These are phyloP conservation scores for Panicum miliaceum DNA, from an alignment of 176 grass and related monocot species.

Conservation along the genomic window DNA sequence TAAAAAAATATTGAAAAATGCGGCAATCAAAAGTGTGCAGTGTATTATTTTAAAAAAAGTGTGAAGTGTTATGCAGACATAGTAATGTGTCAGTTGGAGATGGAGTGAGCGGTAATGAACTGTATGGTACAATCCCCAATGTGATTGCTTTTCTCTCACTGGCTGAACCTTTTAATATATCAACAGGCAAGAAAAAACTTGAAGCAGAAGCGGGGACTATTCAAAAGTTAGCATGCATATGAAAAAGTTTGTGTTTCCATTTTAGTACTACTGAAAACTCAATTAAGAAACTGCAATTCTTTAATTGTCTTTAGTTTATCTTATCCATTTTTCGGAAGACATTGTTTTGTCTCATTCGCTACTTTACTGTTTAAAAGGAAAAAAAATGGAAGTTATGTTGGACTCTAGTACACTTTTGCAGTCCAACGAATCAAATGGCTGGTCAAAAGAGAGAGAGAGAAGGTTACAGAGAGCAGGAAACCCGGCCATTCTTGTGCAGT, in stretches of 20 bases:
- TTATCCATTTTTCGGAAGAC: background rate
- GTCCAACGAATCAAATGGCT: slow-evolving; percentile 60
- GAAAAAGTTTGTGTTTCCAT: background rate
- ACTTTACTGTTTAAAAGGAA: slow-evolving; percentile 17
- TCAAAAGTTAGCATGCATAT: background rate
- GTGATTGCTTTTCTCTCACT: slow-evolving; percentile 10
- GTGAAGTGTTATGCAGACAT: background rate
- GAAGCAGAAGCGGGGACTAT: background rate
- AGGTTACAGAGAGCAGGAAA: background rate
- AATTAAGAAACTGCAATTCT: background rate
- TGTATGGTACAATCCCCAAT: slow-evolving; percentile 15
- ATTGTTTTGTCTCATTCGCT: slow-evolving; percentile 3
- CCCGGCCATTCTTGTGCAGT: slow-evolving; percentile 30
- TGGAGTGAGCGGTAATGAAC: slow-evolving; percentile 7
- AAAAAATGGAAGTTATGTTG: slow-evolving; percentile 22
- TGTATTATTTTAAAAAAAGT: background rate
- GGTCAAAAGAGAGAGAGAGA: slow-evolving; percentile 58
- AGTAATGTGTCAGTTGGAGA: background rate
- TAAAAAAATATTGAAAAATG: background rate
- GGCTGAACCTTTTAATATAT: slow-evolving; percentile 5
- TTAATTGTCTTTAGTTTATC: background rate
- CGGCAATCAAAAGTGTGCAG: background rate
- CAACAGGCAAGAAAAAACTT: background rate
- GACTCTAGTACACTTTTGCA: slow-evolving; percentile 43
- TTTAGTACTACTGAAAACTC: background rate